Percentiles rank a stretch among this genome's conserved stretches.
Evolutionary conservation across 176 grass and related monocot genomes (phyloP).

Genomic region (Triticum urartu): DNA sequence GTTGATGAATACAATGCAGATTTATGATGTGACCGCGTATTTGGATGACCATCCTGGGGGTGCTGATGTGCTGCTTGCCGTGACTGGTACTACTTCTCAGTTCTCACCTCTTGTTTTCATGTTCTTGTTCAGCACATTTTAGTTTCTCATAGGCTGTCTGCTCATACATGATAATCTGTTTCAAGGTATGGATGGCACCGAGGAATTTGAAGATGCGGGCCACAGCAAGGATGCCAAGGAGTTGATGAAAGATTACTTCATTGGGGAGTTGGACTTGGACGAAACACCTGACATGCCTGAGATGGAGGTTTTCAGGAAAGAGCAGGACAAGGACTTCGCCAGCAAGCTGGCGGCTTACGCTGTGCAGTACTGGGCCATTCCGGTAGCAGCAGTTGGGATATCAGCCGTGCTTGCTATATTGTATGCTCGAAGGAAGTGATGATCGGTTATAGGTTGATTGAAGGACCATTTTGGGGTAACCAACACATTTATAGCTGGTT

Average conservation of each 20-base stretch:
- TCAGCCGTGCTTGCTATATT: conserved; percentile 52
- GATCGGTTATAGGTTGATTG: neutral
- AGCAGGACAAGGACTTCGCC: conserved; percentile 37
- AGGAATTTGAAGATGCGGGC: conserved; percentile 80
- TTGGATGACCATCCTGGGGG: conserved; percentile 95
- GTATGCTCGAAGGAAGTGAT: conserved; percentile 56
- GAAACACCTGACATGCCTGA: conserved; percentile 51
- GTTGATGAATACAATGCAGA: conserved; percentile 41
- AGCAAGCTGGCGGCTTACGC: conserved; percentile 38
- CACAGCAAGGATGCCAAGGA: conserved; percentile 72
- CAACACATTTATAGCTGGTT: conserved; percentile 29
- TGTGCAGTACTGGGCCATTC: conserved; percentile 43
- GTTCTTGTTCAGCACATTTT: neutral
- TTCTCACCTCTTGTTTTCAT: neutral
- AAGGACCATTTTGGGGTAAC: conserved; percentile 2
- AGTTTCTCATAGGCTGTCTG: neutral
- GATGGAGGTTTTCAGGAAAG: conserved; percentile 68
- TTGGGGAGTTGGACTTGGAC: conserved; percentile 76
- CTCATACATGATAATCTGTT: conserved; percentile 21
- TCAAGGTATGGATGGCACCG: conserved; percentile 87
- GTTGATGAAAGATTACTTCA: conserved; percentile 75
- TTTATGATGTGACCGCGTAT: conserved; percentile 90
- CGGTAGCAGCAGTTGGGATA: conserved; percentile 50
- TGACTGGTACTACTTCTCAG: conserved; percentile 42
- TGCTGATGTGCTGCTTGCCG: conserved; percentile 62